phyloP scores from a whole-genome alignment of 148 eudicot species.

The Pharnaceum exiguum region DNA sequence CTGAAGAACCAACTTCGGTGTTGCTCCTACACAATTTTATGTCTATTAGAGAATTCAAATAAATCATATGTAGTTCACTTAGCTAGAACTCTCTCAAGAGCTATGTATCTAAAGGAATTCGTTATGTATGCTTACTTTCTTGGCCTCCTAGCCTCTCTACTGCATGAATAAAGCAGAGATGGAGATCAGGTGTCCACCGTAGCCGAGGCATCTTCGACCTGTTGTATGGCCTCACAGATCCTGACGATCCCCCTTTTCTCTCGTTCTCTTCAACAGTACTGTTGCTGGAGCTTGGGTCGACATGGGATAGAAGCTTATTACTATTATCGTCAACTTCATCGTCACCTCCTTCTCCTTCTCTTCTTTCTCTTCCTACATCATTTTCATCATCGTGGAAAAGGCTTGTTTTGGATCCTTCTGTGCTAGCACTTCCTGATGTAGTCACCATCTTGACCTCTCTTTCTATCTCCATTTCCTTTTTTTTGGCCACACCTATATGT shows the following conservation, averaged over 20 bases:
- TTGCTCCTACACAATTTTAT: conserved; percentile 57
- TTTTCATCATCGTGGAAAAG: conserved; percentile 14
- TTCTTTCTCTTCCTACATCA: conserved; percentile 18
- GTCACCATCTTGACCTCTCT: conserved; percentile 17
- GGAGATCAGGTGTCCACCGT: conserved; percentile 93
- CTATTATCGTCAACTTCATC: conserved; percentile 15
- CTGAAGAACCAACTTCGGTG: conserved; percentile 88
- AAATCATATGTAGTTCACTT: too few species aligned
- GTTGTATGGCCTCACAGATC: conserved; percentile 71
- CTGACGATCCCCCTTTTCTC: conserved; percentile 39
- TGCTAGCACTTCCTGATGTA: conserved; percentile 20
- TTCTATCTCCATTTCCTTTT: conserved; percentile 3
- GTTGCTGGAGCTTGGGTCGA: conserved; percentile 64
- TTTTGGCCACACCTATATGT: conserved; percentile 8
- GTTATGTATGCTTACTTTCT: conserved; percentile 53
- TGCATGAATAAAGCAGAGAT: conserved; percentile 76
- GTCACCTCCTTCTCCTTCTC: conserved; percentile 11
- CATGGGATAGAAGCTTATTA: background rate
- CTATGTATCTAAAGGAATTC: too few species aligned
- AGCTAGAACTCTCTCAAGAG: too few species aligned
- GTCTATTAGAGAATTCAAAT: too few species aligned
- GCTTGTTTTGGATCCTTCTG: conserved; percentile 39
- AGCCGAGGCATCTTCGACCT: conserved; percentile 87
- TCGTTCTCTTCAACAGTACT: conserved; percentile 67
- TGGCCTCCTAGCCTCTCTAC: conserved; percentile 90